phyloP scores from a whole-genome alignment of 2,329 filamentous ascomycete species.

The Penicillium sp. region DNA sequence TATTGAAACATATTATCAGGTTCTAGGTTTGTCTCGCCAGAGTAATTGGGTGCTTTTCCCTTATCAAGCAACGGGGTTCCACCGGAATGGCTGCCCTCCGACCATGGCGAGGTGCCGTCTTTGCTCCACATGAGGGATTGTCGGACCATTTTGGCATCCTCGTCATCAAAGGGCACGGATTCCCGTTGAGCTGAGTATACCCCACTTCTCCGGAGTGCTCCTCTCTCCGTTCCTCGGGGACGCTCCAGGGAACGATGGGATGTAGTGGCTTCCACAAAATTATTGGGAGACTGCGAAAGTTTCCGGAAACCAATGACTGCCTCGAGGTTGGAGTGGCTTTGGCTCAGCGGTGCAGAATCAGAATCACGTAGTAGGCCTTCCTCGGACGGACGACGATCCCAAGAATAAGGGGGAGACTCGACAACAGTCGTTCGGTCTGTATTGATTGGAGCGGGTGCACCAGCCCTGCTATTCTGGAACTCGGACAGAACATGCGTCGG shows the following conservation, averaged over 20 bases:
- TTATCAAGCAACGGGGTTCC: slow-evolving; percentile 31
- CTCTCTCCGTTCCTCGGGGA: slow-evolving; percentile 24
- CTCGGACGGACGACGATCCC: slow-evolving; percentile 52
- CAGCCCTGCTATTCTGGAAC: slow-evolving; percentile 23
- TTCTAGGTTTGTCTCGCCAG: slow-evolving; percentile 12
- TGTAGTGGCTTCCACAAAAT: slow-evolving; percentile 28
- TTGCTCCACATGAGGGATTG: slow-evolving; percentile 34
- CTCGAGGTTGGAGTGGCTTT: slow-evolving; percentile 15
- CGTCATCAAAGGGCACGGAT: slow-evolving; percentile 36
- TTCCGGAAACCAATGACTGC: slow-evolving; percentile 16
- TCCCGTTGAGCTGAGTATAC: slow-evolving; percentile 28
- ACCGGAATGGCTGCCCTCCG: slow-evolving; percentile 23
- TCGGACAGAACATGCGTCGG: slow-evolving; percentile 19
- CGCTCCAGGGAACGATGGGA: slow-evolving; percentile 35
- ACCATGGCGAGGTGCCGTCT: slow-evolving; percentile 24
- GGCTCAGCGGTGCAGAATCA: slow-evolving; percentile 25
- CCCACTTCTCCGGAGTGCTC: slow-evolving; percentile 33
- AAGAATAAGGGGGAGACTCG: slow-evolving; percentile 53
- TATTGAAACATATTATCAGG: slow-evolving; percentile 17
- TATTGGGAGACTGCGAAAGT: slow-evolving; percentile 24
- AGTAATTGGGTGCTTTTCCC: slow-evolving; percentile 12
- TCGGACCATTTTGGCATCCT: slow-evolving; percentile 41
- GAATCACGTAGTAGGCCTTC: slow-evolving; percentile 49
- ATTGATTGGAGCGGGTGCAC: slow-evolving; percentile 45
- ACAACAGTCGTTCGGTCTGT: slow-evolving; percentile 46